phyloP scores from a whole-genome alignment of 495 filamentous ascomycete species.

The Podospora pseudopauciseta region DNA sequence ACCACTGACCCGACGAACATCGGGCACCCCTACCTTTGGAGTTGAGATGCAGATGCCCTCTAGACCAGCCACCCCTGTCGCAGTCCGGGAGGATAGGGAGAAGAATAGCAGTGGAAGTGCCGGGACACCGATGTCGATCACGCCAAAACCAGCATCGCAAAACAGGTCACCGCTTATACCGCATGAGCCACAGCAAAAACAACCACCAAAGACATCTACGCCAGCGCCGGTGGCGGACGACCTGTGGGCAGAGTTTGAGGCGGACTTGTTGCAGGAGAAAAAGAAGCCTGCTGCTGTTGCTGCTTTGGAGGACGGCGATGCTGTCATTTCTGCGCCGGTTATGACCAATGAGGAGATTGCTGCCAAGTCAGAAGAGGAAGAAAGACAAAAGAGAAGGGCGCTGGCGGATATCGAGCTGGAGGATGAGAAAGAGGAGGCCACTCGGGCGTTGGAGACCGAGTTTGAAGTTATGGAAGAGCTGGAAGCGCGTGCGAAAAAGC shows the following conservation, averaged over 20 bases:
- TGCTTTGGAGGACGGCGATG: constrained; percentile 31
- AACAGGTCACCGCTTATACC: constrained; percentile 41
- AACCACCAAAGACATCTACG: constrained; percentile 16
- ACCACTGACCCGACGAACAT: constrained; percentile 34
- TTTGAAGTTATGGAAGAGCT: constrained; percentile 93
- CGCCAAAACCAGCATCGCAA: constrained; percentile 28
- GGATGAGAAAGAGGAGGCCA: constrained; percentile 83
- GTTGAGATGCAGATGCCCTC: constrained; percentile 56
- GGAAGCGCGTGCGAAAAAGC: constrained; percentile 69
- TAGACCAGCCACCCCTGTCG: constrained; percentile 49
- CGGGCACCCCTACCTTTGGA: constrained; percentile 41
- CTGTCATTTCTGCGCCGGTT: constrained; percentile 67
- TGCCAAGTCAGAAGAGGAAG: constrained; percentile 59
- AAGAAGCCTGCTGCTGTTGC: constrained; percentile 23
- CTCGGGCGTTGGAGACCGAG: constrained; percentile 74
- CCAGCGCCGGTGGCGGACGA: constrained; percentile 62
- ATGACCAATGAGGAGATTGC: constrained; percentile 71
- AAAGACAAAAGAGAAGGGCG: constrained; percentile 56
- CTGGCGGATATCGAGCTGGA: constrained; percentile 56
- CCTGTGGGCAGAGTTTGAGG: constrained; percentile 89
- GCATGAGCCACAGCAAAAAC: constrained; percentile 21
- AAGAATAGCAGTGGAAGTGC: constrained; percentile 7
- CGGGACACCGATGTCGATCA: constrained; percentile 33
- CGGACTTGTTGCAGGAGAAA: constrained; percentile 61
- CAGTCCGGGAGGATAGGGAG: constrained; percentile 18